Evolutionary conservation across 768 basidiomycete genomes (phyloP).

Genomic region (Russula dissimulans): DNA sequence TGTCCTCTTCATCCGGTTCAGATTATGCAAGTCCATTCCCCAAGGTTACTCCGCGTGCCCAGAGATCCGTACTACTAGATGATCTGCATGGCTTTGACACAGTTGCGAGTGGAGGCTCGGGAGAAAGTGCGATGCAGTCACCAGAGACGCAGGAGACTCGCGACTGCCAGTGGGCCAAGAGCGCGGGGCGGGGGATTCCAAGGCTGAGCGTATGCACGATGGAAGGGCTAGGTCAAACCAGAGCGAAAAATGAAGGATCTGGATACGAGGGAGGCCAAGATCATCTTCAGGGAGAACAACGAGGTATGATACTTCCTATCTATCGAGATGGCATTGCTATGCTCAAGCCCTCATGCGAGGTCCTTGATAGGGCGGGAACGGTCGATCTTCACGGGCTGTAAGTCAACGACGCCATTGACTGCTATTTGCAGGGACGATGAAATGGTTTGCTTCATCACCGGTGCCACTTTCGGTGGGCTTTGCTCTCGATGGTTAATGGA

Average conservation of each 20-base stretch:
- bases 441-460: conserved; percentile 1
- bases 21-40: neutral
- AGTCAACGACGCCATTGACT: neutral
- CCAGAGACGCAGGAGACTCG: neutral
- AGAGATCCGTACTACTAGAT: too few relatives aligned
- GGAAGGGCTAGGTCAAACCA: neutral
- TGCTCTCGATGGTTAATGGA: neutral
- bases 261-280: neutral
- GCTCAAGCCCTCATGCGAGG: neutral
- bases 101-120: neutral
- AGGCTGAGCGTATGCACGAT: neutral
- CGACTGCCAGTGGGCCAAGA: neutral
- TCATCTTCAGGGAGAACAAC: conserved; percentile 5
- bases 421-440: neutral
- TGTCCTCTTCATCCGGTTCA: neutral
- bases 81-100: neutral
- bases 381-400: conserved; percentile 10
- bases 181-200: neutral
- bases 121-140: neutral
- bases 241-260: neutral
- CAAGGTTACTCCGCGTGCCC: neutral
- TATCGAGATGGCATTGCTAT: neutral
- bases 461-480: neutral
- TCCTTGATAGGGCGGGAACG: neutral
- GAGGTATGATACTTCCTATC: neutral